A percentile compares a stretch with the other conserved stretches of the same genome.
Conservation (phyloP, 2,329 filamentous ascomycete genomes). For the Fusarium acutatum region DNA sequence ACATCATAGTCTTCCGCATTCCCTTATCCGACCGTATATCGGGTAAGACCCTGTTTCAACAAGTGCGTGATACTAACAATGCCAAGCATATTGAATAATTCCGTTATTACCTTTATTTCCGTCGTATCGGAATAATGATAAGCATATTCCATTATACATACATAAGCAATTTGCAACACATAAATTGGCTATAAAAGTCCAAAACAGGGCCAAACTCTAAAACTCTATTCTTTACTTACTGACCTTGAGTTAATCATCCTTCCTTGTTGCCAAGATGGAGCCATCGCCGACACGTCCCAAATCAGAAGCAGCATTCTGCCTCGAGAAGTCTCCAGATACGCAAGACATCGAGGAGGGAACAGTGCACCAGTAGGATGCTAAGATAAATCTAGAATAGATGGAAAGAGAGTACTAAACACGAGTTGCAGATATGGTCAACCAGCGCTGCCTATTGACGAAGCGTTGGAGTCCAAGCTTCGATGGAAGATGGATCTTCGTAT, state of each 20-base stretch:
- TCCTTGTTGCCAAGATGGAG: neutral
- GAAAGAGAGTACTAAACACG: neutral
- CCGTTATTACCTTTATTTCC: neutral
- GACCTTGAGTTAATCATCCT: rapidly evolving
- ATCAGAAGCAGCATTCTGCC: neutral
- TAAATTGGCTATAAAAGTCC: neutral
- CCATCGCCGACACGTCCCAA: neutral
- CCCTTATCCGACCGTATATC: neutral
- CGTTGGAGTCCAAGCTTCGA: neutral
- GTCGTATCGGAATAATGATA: neutral
- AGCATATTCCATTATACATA: no score
- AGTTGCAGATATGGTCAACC: neutral
- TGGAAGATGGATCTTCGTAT: neutral
- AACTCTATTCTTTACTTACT: neutral
- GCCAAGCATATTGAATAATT: neutral
- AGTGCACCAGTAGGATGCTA: neutral
- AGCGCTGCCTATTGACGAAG: neutral
- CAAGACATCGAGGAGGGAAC: neutral
- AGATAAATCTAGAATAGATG: neutral
- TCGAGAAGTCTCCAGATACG: neutral
- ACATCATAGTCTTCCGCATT: neutral
- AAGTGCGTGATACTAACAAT: rapidly evolving
- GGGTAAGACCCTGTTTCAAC: neutral
- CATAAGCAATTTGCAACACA: neutral
- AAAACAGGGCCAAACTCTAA: no score